Evolutionary conservation across 148 eudicot species (phyloP).

Genomic region (Camellia sinensis): DNA sequence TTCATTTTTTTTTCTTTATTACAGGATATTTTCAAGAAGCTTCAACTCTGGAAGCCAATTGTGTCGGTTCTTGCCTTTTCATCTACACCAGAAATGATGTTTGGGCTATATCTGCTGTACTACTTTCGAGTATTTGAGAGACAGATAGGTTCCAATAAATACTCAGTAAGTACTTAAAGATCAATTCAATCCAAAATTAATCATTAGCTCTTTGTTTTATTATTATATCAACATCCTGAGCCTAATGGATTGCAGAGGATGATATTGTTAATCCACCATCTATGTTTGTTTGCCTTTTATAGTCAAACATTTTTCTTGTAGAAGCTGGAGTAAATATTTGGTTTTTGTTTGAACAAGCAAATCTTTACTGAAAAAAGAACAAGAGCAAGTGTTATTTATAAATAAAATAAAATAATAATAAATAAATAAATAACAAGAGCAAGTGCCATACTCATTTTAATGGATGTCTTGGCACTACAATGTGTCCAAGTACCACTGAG

Average conservation of each 20-base stretch:
- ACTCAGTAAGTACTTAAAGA: conserved; percentile 57
- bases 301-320: too few relatives aligned
- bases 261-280: neutral
- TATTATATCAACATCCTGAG: neutral
- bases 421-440: too few relatives aligned
- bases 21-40: conserved; percentile 78
- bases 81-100: conserved; percentile 82
- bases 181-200: neutral
- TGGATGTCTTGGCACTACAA: too few relatives aligned
- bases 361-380: too few relatives aligned
- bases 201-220: neutral
- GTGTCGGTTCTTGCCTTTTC: conserved; percentile 71
- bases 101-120: conserved; percentile 79
- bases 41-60: conserved; percentile 77
- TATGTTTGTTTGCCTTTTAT: too few relatives aligned
- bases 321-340: too few relatives aligned
- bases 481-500: too few relatives aligned
- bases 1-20: conserved; percentile 5
- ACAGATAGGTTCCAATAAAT: conserved; percentile 92
- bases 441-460: too few relatives aligned
- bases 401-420: too few relatives aligned
- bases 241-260: neutral
- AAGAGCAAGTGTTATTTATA: too few relatives aligned
- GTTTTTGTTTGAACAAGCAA: too few relatives aligned
- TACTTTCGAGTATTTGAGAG: conserved; percentile 95